Percentiles rank a stretch among this genome's conserved stretches.
Conservation (phyloP, 768 basidiomycete species). For the Tylopilus felleus region DNA sequence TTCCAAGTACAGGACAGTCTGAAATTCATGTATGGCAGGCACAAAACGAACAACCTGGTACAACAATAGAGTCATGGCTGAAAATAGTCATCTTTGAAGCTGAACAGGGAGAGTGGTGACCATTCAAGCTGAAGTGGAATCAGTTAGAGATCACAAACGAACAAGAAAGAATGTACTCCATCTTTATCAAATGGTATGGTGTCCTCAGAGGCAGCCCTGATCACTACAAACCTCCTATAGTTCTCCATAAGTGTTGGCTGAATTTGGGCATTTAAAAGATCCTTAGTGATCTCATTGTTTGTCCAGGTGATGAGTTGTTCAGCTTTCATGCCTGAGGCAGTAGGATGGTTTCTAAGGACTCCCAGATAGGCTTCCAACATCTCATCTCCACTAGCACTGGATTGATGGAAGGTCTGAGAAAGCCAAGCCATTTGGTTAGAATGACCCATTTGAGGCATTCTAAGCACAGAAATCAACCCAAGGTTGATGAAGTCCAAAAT, state of each 20-base stretch:
- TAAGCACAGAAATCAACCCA: constrained; percentile 52
- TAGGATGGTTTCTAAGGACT: constrained; percentile 17
- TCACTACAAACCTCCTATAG: constrained; percentile 64
- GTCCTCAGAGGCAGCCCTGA: constrained; percentile 40
- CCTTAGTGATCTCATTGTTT: constrained; percentile 44
- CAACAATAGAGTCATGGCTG: not conserved
- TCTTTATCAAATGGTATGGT: constrained; percentile 27
- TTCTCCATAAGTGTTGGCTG: constrained; percentile 61
- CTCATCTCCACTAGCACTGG: constrained; percentile 30
- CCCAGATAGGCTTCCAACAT: constrained; percentile 40
- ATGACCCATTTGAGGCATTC: constrained; percentile 43
- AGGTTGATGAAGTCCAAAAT: constrained; percentile 40
- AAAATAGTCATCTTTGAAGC: constrained; percentile 60
- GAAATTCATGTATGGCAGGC: not conserved
- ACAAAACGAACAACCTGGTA: not conserved
- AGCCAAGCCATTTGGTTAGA: constrained; percentile 21
- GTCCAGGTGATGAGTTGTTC: constrained; percentile 37
- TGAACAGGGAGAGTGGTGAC: constrained; percentile 42
- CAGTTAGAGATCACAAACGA: not conserved
- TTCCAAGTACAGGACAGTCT: too few species aligned
- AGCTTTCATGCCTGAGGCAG: constrained; percentile 34
- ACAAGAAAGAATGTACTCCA: constrained; percentile 41
- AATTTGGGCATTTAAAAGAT: constrained; percentile 51
- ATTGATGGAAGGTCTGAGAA: constrained; percentile 19
- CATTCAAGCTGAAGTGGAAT: constrained; percentile 53